Conservation (phyloP, 345 rosid genomes). For the Dipteronia dyeriana region DNA sequence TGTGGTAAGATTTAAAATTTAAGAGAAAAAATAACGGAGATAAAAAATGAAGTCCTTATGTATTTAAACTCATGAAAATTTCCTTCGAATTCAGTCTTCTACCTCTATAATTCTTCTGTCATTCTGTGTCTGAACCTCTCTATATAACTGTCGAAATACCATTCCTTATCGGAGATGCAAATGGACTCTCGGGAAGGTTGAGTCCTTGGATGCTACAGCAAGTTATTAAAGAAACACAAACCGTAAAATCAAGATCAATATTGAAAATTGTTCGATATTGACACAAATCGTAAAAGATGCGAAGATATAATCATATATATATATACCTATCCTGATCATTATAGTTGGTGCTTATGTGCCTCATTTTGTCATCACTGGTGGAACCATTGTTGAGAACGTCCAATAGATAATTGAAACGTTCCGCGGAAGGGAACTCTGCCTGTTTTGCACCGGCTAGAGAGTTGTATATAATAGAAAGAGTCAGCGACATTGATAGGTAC, state of each 20-base stretch:
- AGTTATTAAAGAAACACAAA: neutral
- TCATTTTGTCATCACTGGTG: conserved; percentile 46
- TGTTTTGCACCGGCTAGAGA: conserved; percentile 44
- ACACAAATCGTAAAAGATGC: too few relatives aligned
- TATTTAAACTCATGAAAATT: conserved; percentile 17
- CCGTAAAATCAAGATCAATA: neutral
- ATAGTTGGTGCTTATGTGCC: conserved; percentile 43
- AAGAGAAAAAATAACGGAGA: neutral
- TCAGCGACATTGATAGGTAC: neutral
- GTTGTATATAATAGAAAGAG: neutral
- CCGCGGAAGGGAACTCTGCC: conserved; percentile 40
- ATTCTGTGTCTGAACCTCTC: conserved; percentile 44
- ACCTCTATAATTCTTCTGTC: conserved; percentile 36
- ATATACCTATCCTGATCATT: conserved; percentile 66
- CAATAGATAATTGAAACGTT: conserved; percentile 50
- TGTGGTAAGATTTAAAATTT: conserved; percentile 4
- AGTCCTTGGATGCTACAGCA: conserved; percentile 55
- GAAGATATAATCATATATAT: neutral
- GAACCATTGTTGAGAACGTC: conserved; percentile 60
- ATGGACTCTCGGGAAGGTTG: conserved; percentile 90
- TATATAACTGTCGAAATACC: conserved; percentile 73
- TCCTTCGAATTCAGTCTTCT: conserved; percentile 26
- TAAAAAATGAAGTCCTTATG: conserved; percentile 20
- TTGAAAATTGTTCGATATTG: too few relatives aligned
- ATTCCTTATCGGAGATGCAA: conserved; percentile 57